phyloP scores from a whole-genome alignment of 768 basidiomycete species.

The Tulasnella sp. region DNA sequence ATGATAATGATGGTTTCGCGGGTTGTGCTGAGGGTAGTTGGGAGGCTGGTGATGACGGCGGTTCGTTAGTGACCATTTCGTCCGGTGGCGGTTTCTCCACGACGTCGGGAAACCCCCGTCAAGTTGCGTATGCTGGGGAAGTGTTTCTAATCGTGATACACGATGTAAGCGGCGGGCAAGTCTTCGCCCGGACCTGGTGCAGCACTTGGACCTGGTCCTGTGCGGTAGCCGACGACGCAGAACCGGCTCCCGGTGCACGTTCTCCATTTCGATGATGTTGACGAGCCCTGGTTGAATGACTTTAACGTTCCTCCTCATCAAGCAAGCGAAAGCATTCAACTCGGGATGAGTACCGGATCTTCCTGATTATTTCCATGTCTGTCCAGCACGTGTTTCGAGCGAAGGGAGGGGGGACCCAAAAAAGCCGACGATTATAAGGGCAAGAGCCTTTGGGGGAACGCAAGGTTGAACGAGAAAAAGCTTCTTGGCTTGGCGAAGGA shows the following conservation, averaged over 20 bases:
- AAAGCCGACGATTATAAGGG: not conserved
- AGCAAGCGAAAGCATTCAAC: constrained; percentile 83
- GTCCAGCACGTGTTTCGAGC: not conserved
- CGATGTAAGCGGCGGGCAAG: constrained; percentile 5
- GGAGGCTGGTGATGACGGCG: too few species aligned
- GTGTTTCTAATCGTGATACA: constrained; percentile 89
- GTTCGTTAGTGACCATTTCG: not conserved
- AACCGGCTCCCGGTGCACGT: constrained; percentile 38
- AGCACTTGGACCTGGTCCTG: not conserved
- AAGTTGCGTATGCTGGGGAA: constrained; percentile 87
- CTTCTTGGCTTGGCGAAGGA: not conserved
- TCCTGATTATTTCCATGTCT: constrained; percentile 38
- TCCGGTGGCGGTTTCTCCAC: constrained; percentile 36
- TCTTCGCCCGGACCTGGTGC: not conserved
- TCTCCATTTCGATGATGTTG: constrained; percentile 78
- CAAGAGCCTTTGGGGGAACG: not conserved
- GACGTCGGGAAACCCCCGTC: constrained; percentile 58
- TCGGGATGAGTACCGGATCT: constrained; percentile 93
- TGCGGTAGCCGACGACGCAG: not conserved
- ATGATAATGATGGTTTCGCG: too few species aligned
- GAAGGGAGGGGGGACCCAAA: not conserved
- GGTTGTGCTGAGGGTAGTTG: too few species aligned
- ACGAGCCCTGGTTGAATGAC: constrained; percentile 88
- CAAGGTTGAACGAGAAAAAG: not conserved
- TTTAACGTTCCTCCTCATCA: constrained; percentile 71